Evolutionary conservation across 2,329 filamentous ascomycete species (phyloP).

Genomic region (Penicillium verrucosum): DNA sequence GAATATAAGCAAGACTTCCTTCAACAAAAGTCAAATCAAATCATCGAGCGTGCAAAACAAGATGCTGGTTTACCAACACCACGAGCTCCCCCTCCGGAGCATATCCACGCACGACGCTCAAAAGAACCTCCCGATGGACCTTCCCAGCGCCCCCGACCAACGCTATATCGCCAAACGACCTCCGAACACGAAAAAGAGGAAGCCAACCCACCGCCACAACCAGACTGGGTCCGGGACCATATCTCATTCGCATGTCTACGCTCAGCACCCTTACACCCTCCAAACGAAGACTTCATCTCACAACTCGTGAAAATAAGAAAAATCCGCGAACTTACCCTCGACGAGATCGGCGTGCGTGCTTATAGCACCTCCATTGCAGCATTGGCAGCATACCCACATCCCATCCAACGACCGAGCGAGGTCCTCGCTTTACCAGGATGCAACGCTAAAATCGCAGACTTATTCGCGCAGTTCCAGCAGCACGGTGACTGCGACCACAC

Average conservation of each 20-base stretch:
- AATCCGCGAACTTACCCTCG: conserved; percentile 66
- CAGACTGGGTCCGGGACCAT: conserved; percentile 64
- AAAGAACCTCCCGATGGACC: conserved; percentile 20
- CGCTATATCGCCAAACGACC: conserved; percentile 67
- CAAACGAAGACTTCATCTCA: conserved; percentile 72
- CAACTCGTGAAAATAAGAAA: conserved; percentile 72
- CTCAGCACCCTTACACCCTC: conserved; percentile 64
- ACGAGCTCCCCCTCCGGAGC: not conserved
- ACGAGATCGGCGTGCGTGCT: conserved; percentile 76
- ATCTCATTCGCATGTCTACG: conserved; percentile 77
- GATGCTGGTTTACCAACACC: conserved; percentile 37
- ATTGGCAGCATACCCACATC: conserved; percentile 73
- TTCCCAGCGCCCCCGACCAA: conserved; percentile 34
- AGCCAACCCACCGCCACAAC: conserved; percentile 59
- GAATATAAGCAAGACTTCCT: conserved; percentile 1
- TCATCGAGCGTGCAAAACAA: conserved; percentile 55
- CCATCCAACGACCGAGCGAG: conserved; percentile 46
- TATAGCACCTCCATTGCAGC: conserved; percentile 85
- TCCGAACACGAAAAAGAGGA: conserved; percentile 77
- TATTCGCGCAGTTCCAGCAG: conserved; percentile 73
- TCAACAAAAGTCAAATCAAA: conserved; percentile 25
- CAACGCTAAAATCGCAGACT: conserved; percentile 70
- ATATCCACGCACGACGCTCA: conserved; percentile 22
- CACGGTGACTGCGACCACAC: conserved; percentile 17
- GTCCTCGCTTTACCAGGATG: conserved; percentile 68